Conservation (phyloP, 164 flowering plant genomes). For the Stephania japonica region DNA sequence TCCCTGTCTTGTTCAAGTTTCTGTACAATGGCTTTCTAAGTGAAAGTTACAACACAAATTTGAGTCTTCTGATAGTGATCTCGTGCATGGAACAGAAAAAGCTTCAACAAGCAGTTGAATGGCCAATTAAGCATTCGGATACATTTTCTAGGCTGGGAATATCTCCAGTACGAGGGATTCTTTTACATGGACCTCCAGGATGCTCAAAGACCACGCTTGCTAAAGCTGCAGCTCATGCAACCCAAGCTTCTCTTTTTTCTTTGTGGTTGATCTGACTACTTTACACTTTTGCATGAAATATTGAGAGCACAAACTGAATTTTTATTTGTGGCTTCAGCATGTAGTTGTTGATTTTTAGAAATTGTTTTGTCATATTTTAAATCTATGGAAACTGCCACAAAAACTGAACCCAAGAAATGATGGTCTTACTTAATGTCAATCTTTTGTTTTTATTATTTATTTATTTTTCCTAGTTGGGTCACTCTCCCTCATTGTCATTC, state of each 20-base stretch:
- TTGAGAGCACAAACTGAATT: neutral
- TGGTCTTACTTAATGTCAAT: neutral
- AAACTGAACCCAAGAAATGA: neutral
- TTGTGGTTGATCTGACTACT: conserved; percentile 48
- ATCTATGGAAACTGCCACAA: neutral
- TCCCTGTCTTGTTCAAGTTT: neutral
- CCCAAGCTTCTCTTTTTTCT: conserved; percentile 86
- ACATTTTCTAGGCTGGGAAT: conserved; percentile 72
- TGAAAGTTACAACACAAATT: neutral
- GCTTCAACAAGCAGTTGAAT: conserved; percentile 91
- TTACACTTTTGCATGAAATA: conserved; percentile 3
- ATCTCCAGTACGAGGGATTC: conserved; percentile 78
- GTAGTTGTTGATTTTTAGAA: neutral
- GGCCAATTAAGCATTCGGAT: conserved; percentile 87
- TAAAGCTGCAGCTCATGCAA: conserved; percentile 94
- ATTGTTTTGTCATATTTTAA: neutral
- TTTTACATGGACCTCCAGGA: conserved; percentile 98
- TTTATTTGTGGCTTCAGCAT: neutral
- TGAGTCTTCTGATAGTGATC: conserved; percentile 2
- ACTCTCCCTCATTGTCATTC: neutral
- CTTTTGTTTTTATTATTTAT: too few relatives aligned
- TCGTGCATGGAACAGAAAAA: conserved; percentile 52
- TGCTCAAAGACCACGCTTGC: conserved; percentile 98
- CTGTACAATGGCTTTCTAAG: neutral
- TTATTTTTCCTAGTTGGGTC: neutral